These are phyloP conservation scores for Arthrobotrys sphaeroides DNA, from an alignment of 2,329 filamentous ascomycete genomes.

Conservation along the genomic window DNA sequence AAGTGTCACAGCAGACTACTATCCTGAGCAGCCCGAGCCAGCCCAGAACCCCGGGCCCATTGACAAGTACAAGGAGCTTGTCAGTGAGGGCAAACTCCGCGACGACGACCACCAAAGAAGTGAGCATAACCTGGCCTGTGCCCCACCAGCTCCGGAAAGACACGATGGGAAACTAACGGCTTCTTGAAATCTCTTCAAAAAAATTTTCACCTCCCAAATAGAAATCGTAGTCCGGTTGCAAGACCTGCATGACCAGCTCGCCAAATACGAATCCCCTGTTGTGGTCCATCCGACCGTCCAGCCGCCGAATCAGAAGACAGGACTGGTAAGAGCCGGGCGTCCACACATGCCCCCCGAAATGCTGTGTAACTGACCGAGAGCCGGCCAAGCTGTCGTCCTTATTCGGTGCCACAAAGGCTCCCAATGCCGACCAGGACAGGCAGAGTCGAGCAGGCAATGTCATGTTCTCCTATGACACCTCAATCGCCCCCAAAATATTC, in stretches of 20 bases:
- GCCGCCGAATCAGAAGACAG: constrained; percentile 61
- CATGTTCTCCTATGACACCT: constrained; percentile 53
- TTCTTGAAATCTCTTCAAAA: constrained; percentile 43
- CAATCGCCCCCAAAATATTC: constrained; percentile 52
- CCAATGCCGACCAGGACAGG: constrained; percentile 61
- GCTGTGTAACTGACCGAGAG: not conserved
- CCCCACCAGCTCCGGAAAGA: not conserved
- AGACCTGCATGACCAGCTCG: constrained; percentile 84
- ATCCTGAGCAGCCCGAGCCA: constrained; percentile 18
- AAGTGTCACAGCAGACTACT: constrained; percentile 24
- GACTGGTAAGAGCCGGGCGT: constrained; percentile 21
- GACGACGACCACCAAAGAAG: constrained; percentile 93
- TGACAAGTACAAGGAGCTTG: constrained; percentile 85
- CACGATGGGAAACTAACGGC: not conserved
- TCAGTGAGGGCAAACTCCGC: constrained; percentile 75
- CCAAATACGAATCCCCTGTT: constrained; percentile 75
- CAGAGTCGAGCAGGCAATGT: constrained; percentile 66
- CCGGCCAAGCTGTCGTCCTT: constrained; percentile 61
- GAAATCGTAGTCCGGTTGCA: constrained; percentile 90
- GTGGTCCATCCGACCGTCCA: constrained; percentile 82
- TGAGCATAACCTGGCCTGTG: too few species aligned
- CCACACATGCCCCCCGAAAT: not conserved
- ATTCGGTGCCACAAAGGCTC: constrained; percentile 72
- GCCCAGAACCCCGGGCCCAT: constrained; percentile 71
- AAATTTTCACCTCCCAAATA: constrained; percentile 60